Percentiles rank a stretch among this genome's conserved stretches.
phyloP scores from a whole-genome alignment of 257 asterid genomes.

The Rubia yunnanensis region DNA sequence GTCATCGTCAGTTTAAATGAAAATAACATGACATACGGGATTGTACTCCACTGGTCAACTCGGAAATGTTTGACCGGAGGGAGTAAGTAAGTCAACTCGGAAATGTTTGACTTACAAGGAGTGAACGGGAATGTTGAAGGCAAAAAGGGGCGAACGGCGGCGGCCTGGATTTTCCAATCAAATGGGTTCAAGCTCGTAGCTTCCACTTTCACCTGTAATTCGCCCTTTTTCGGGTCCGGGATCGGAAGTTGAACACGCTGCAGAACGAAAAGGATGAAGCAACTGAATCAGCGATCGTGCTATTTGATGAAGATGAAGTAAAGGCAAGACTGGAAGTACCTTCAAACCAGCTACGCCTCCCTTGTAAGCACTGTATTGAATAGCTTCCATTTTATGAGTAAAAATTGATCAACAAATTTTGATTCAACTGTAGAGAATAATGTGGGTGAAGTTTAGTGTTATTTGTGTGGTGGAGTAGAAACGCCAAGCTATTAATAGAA shows the following conservation, averaged over 20 bases:
- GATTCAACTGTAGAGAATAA: too few species aligned
- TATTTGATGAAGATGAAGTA: background rate
- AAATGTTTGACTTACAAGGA: conserved; percentile 46
- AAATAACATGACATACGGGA: background rate
- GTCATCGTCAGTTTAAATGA: too few species aligned
- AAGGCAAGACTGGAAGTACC: background rate
- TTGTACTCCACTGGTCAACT: too few species aligned
- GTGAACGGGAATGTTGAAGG: conserved; percentile 39
- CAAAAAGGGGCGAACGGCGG: conserved; percentile 41
- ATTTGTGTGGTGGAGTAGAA: background rate
- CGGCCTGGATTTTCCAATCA: conserved; percentile 61
- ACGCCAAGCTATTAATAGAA: background rate
- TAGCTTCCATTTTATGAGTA: background rate
- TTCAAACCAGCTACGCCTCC: background rate
- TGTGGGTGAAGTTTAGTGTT: background rate
- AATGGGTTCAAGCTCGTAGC: conserved; percentile 60
- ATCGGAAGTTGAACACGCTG: conserved; percentile 62
- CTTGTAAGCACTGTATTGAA: background rate
- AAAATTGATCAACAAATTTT: too few species aligned
- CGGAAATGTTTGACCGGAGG: too few species aligned
- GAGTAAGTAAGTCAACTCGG: too few species aligned
- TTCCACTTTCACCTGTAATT: conserved; percentile 55
- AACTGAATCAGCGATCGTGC: background rate
- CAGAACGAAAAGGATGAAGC: background rate
- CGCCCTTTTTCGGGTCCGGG: conserved; percentile 50